These are phyloP conservation scores for Elongisporangium undulatum DNA, from an alignment of 352 stramenopile genomes.

Conservation along the genomic window DNA sequence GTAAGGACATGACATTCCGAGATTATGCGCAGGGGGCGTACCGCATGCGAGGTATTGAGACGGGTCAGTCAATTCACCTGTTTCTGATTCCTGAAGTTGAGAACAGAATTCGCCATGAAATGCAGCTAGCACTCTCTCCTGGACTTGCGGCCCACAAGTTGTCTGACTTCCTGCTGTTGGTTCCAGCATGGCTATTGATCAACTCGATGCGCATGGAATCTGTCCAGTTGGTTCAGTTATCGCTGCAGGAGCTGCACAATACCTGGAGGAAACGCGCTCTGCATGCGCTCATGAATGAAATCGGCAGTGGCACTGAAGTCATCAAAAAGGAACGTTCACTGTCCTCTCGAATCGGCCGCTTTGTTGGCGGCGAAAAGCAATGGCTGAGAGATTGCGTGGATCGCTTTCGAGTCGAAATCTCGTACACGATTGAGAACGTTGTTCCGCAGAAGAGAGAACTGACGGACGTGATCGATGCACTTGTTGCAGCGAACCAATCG, in stretches of 20 bases:
- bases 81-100: conserved; percentile 93
- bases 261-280: conserved; percentile 96
- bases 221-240: conserved; percentile 99
- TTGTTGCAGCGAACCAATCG: conserved; percentile 49
- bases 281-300: conserved; percentile 83
- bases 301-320: conserved; percentile 21
- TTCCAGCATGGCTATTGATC: conserved; percentile 95
- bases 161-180: conserved; percentile 59
- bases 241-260: conserved; percentile 96
- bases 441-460: conserved; percentile 73
- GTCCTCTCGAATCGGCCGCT: conserved; percentile 50
- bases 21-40: conserved; percentile 92
- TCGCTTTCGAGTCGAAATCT: conserved; percentile 78
- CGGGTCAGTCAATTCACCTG: conserved; percentile 90
- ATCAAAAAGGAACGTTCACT: conserved; percentile 15
- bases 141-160: not conserved
- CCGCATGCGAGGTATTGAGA: conserved; percentile 89
- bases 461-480: conserved; percentile 50
- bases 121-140: conserved; percentile 42
- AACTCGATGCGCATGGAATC: conserved; percentile 99
- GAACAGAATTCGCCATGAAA: conserved; percentile 81
- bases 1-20: conserved; percentile 97
- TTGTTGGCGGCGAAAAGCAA: conserved; percentile 44
- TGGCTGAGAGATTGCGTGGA: conserved; percentile 71
- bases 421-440: conserved; percentile 57